Percentiles rank a stretch among this genome's conserved stretches.
phyloP scores from a whole-genome alignment of 192 early-diverging fungal genomes.

The Gaertneriomyces sp. region DNA sequence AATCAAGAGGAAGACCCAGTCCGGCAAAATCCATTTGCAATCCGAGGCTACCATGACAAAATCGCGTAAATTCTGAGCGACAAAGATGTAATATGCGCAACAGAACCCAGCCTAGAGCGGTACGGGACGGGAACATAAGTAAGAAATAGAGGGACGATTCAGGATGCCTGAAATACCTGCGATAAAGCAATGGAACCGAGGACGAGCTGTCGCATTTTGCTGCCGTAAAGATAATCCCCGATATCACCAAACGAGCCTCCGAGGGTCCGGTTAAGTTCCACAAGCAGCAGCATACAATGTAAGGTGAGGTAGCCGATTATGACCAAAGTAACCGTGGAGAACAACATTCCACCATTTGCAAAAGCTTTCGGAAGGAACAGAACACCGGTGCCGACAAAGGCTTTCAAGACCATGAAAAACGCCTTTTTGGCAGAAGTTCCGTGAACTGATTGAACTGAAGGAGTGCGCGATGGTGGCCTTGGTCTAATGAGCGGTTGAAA shows the following conservation, averaged over 20 bases:
- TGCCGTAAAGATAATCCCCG: slow-evolving; percentile 50
- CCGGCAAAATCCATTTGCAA: slow-evolving; percentile 56
- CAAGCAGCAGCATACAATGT: slow-evolving; percentile 55
- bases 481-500: slow-evolving; percentile 32
- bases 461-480: slow-evolving; percentile 22
- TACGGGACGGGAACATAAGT: background rate
- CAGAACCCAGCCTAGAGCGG: slow-evolving; percentile 78
- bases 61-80: slow-evolving; percentile 76
- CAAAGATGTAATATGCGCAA: slow-evolving; percentile 85
- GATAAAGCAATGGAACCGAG: slow-evolving; percentile 49
- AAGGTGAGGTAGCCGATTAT: slow-evolving; percentile 47
- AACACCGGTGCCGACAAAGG: slow-evolving; percentile 64
- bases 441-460: slow-evolving; percentile 31
- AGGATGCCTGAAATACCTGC: slow-evolving; percentile 31
- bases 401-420: slow-evolving; percentile 58
- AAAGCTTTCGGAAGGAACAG: slow-evolving; percentile 61
- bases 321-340: slow-evolving; percentile 42
- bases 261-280: slow-evolving; percentile 42
- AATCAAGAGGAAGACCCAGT: slow-evolving; percentile 70
- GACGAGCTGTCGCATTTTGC: slow-evolving; percentile 39
- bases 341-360: slow-evolving; percentile 50
- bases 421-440: slow-evolving; percentile 51
- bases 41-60: slow-evolving; percentile 64
- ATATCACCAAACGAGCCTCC: slow-evolving; percentile 58
- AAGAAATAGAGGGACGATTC: background rate